Evolutionary conservation across 805 yeast species (phyloP).

Genomic region (Metschnikowia vanudenii): DNA sequence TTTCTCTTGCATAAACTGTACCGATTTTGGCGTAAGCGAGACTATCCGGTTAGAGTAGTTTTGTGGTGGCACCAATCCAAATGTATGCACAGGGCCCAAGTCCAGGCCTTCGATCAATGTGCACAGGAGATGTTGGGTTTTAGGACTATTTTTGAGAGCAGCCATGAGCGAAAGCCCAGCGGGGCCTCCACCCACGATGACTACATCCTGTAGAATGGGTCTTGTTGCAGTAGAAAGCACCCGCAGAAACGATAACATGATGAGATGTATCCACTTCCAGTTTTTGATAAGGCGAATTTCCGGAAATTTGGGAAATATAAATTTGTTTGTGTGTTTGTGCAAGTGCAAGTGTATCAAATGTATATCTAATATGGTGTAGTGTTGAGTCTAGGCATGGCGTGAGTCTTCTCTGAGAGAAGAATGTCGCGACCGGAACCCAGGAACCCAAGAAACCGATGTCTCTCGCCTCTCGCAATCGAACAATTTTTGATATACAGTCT

Average conservation of each 20-base stretch:
- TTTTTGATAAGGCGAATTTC: too few species aligned
- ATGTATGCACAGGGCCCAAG: constrained; percentile 50
- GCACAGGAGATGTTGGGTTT: constrained; percentile 57
- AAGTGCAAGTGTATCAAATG: too few species aligned
- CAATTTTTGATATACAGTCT: too few species aligned
- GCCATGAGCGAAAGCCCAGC: constrained; percentile 89
- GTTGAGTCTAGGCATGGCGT: too few species aligned
- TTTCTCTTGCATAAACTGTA: constrained; percentile 54
- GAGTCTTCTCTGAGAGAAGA: too few species aligned
- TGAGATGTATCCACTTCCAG: neutral
- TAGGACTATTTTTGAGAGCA: constrained; percentile 68
- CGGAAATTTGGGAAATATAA: too few species aligned
- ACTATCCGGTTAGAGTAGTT: constrained; percentile 76
- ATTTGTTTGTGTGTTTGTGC: neutral
- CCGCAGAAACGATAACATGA: constrained; percentile 13
- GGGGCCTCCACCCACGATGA: constrained; percentile 95
- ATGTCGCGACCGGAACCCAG: too few species aligned
- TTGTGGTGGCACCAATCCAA: constrained; percentile 45
- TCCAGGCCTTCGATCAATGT: constrained; percentile 73
- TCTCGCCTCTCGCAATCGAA: too few species aligned
- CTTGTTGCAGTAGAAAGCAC: constrained; percentile 13
- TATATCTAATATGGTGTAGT: too few species aligned
- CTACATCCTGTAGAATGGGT: constrained; percentile 53
- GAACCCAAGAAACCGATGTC: too few species aligned
- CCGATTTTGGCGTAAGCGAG: constrained; percentile 80